Evolutionary conservation across 352 stramenopile genomes (phyloP).

Genomic region (Aphanomyces cochlioides): DNA sequence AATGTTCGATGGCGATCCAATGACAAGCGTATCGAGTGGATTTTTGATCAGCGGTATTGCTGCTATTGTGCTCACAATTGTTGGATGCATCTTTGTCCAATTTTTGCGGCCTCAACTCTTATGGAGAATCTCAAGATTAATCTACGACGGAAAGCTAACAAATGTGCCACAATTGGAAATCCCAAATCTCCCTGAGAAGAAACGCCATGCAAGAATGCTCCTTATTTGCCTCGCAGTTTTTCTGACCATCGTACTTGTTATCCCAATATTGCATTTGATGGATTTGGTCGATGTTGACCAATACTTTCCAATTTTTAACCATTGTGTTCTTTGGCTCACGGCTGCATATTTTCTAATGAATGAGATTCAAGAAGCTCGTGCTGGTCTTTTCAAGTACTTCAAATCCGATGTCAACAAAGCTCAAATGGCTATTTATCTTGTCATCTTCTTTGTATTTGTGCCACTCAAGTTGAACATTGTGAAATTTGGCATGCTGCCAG

Average conservation of each 20-base stretch:
- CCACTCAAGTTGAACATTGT: conserved; percentile 7
- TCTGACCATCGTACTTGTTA: background rate
- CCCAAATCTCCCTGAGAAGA: background rate
- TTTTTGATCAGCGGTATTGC: background rate
- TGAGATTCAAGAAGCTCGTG: background rate
- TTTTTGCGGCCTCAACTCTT: background rate
- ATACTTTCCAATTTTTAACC: background rate
- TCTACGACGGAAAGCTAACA: background rate
- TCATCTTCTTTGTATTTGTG: conserved; percentile 9
- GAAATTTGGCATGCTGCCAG: background rate
- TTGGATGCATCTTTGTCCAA: background rate
- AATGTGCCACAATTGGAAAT: background rate
- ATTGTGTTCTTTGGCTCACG: background rate
- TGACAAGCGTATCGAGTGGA: background rate
- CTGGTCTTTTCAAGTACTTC: conserved; percentile 13
- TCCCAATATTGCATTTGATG: background rate
- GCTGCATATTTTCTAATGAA: conserved; percentile 6
- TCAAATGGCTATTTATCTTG: conserved; percentile 3
- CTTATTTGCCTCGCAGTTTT: background rate
- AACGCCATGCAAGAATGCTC: background rate
- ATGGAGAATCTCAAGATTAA: background rate
- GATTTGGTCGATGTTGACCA: background rate
- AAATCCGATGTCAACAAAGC: conserved; percentile 24
- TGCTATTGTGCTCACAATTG: background rate
- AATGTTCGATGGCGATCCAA: background rate